Evolutionary conservation across 2,329 filamentous ascomycete genomes (phyloP), one percentile per base, ranked within the genome.

Genomic region (Ophiosphaerella korrae): DNA sequence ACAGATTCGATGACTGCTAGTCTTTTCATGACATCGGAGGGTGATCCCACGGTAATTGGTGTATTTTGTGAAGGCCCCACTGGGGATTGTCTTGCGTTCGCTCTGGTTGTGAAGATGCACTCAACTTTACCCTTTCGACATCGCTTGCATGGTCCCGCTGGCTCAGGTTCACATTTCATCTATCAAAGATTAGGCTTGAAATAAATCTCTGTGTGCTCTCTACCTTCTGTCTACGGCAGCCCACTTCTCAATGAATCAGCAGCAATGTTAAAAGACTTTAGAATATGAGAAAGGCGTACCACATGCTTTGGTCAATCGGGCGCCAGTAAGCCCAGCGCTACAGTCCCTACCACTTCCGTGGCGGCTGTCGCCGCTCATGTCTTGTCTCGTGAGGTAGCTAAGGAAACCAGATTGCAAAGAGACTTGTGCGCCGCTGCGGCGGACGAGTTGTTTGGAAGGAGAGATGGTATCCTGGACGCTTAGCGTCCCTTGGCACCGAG

Each of bases 51-150:
- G 12, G 26, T 4, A 8, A 16, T 38, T 23, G 32, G 26, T 31
- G 29, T 8, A n/a, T 26, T 26, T 42, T 44, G 31, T 16, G 36
- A 42, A 12, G 23, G 32, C 29, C 9, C n/a, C 4, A 14, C 9
- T 39, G 7, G 7, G 11, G 43, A 24, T 16, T 37, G 51, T 52
- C 71, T 49, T 59, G 74, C 74, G 55, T 77, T 76, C 37, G 73
- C 73, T 35, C 74, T 66, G 9, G 75, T 74, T 29, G 75, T 73
- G 49, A 76, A 76, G 11, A 76, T 64, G 55, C 75, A 77, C 18
- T 72, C 70, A 8, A 73, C 52, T 41, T 54, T 52, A 38, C 45
- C 50, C 14, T 46, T 50, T 21, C 51, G 44, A 24, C 54, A 57
- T 24, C 54, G 39, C 42, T 39, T 54, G 34, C 54, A 57, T 38